These are phyloP conservation scores for Sarcodon aspratus DNA, from an alignment of 768 basidiomycete species.

Conservation along the genomic window DNA sequence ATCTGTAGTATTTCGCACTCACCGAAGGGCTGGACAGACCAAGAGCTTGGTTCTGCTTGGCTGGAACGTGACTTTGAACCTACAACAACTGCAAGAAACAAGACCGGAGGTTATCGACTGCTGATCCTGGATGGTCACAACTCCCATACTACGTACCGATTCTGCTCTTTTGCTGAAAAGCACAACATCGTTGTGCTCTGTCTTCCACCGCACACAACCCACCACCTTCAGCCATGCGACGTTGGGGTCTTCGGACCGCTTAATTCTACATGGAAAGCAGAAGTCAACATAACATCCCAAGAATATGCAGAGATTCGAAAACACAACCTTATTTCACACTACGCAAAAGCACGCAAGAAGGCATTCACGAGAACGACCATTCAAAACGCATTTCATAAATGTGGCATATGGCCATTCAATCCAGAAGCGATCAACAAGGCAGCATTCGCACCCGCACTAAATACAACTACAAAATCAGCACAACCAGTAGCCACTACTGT, in stretches of 20 bases:
- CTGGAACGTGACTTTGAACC: constrained; percentile 27
- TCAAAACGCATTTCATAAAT: too few species aligned
- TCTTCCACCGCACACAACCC: constrained; percentile 30
- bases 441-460: too few species aligned
- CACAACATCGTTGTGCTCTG: constrained; percentile 20
- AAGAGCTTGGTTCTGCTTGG: constrained; percentile 25
- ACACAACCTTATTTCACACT: too few species aligned
- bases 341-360: too few species aligned
- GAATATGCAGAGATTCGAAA: too few species aligned
- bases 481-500: too few species aligned
- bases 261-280: constrained; percentile 16
- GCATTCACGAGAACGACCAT: too few species aligned
- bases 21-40: constrained; percentile 31
- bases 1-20: constrained; percentile 25
- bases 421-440: too few species aligned
- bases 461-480: too few species aligned
- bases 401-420: too few species aligned
- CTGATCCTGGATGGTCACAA: constrained; percentile 34
- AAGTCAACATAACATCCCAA: too few species aligned
- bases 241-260: constrained; percentile 27
- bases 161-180: constrained; percentile 16
- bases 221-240: constrained; percentile 30
- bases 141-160: constrained; percentile 21
- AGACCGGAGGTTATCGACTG: constrained; percentile 19
- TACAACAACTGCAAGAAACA: constrained; percentile 16